These are phyloP conservation scores for Colletotrichum cereale DNA, from an alignment of 2,329 filamentous ascomycete genomes.

Conservation along the genomic window DNA sequence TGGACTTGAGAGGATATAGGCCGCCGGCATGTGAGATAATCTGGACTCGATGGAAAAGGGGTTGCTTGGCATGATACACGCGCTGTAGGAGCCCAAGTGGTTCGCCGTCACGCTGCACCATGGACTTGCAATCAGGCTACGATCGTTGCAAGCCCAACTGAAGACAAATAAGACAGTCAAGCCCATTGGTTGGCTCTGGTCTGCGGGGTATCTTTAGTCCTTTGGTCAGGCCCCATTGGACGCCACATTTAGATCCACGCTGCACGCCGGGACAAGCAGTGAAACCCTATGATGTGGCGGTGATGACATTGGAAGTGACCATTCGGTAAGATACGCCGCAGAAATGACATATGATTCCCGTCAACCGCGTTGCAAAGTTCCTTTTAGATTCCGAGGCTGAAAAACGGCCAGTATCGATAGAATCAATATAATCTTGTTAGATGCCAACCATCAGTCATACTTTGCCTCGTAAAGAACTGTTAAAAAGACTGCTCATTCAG, in stretches of 20 bases:
- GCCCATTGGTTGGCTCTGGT: not conserved
- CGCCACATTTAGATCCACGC: too few relatives aligned
- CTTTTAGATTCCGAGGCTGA: not conserved
- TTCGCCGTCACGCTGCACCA: not conserved
- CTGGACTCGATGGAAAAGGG: accelerated
- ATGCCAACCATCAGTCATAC: not conserved
- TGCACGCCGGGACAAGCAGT: not conserved
- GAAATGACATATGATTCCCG: not conserved
- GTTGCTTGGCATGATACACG: not conserved
- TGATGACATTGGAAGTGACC: not conserved
- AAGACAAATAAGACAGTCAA: not conserved
- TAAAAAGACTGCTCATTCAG: not conserved
- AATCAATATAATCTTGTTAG: not conserved
- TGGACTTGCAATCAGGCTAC: not conserved
- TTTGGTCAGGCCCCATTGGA: not conserved
- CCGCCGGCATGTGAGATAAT: too few relatives aligned
- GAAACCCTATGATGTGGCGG: not conserved
- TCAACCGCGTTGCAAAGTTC: not conserved
- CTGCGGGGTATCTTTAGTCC: not conserved
- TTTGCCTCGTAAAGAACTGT: not conserved
- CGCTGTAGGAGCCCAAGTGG: not conserved
- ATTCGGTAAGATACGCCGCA: not conserved
- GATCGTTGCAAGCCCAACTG: not conserved
- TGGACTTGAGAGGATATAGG: accelerated
- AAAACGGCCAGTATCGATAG: not conserved